Base-by-base conservation (phyloP, 257 asterid species). In the Paraleonurus japonicus region DNA sequence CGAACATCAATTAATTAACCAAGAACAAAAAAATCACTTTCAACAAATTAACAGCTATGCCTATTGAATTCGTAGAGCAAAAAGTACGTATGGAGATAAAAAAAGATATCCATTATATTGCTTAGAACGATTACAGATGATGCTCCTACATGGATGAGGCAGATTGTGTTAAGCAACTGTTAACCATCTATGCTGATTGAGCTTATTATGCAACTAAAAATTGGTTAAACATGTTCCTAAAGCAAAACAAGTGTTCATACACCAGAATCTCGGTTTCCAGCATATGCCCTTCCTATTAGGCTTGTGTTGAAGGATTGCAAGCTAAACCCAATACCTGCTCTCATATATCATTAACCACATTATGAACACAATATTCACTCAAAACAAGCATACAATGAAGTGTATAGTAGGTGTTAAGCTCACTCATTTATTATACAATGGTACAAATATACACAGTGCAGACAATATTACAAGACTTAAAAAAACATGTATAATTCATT, bases 321-420 rank as follows among this genome's bases (percentile, higher is more conserved):
- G 58, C 9, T 17, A 50, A 50, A 50, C 24, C 58, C 10, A 2
- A 50, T 4, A 7, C 26, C 55, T 9, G 26, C 65, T 63, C n/a
- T 9, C 35, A 59, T 32, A 47, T 60, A 12, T 66, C 24, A 55
- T 45, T 51, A 37, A 50, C 10, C 41, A 70, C 41, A 65, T 48
- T 26, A 27, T 53, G 78, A 73, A 70, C 19, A 64, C 53, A 23
- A 32, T 35, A 64, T 11, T 13, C 55, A 8, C 59, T 27, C 43
- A 30, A 68, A 11, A 76, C 23, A 62, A 30, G 28, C 12, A 59
- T 51, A n/a, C n/a, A n/a, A n/a, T n/a, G 37, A 32, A 32, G 9
- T 32, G 37, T 32, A 32, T 32, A 6, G 0, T 32, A 30, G 35
- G 27, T 55, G 33, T 17, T 0, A 16, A 61, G 15, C 50, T 20